Percentiles rank a stretch among this genome's conserved stretches.
These are phyloP conservation scores for Fusarium redolens DNA, from an alignment of 2,329 filamentous ascomycete species.

Conservation along the genomic window DNA sequence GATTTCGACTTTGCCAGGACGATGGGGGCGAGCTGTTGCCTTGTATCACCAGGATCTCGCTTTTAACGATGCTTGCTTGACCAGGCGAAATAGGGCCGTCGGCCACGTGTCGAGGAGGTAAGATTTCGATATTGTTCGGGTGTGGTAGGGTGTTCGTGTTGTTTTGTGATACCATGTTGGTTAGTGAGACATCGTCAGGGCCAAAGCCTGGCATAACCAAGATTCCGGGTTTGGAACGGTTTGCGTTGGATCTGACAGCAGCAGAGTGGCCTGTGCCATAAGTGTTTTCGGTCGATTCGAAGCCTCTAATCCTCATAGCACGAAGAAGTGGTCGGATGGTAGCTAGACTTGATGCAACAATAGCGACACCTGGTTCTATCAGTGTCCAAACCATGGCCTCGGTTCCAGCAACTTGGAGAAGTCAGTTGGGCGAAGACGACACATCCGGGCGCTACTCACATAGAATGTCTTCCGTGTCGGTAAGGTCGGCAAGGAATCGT, in stretches of 20 bases:
- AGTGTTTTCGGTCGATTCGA: conserved; percentile 55
- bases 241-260: conserved; percentile 40
- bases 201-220: conserved; percentile 45
- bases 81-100: conserved; percentile 25
- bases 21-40: conserved; percentile 43
- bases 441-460: conserved; percentile 50
- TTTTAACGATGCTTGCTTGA: conserved; percentile 43
- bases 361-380: conserved; percentile 67
- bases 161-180: conserved; percentile 39
- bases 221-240: conserved; percentile 22
- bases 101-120: conserved; percentile 34
- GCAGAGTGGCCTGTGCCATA: conserved; percentile 47
- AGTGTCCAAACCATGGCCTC: conserved; percentile 67
- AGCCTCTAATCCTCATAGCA: conserved; percentile 59
- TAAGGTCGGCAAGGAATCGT: conserved; percentile 59
- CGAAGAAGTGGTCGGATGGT: conserved; percentile 67
- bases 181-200: conserved; percentile 52
- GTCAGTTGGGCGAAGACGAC: conserved; percentile 25
- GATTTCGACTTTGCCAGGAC: conserved; percentile 36
- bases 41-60: conserved; percentile 53
- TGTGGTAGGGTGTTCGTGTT: conserved; percentile 6
- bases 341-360: conserved; percentile 64
- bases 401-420: conserved; percentile 57
- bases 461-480: conserved; percentile 58
- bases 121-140: conserved; percentile 24